phyloP scores from a whole-genome alignment of 352 stramenopile species.

The Phytophthora europaea region DNA sequence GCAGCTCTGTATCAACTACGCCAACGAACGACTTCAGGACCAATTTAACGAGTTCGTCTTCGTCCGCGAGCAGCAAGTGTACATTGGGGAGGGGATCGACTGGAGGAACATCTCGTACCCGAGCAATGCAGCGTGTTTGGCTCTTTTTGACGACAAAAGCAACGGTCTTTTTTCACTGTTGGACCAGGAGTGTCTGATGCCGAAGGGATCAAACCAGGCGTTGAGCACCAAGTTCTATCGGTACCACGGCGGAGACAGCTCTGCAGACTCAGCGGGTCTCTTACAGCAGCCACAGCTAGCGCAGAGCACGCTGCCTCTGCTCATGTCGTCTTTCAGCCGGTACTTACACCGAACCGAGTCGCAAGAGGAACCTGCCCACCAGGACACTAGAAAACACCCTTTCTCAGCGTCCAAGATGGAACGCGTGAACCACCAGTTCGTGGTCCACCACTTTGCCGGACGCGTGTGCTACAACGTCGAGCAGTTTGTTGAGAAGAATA shows the following conservation, averaged over 20 bases:
- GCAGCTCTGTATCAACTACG: constrained; percentile 91
- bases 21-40: constrained; percentile 85
- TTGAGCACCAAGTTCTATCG: constrained; percentile 87
- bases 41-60: constrained; percentile 94
- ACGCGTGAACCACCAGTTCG: constrained; percentile 84
- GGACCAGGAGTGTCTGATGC: constrained; percentile 88
- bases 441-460: constrained; percentile 86
- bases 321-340: constrained; percentile 76
- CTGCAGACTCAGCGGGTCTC: constrained; percentile 36
- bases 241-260: constrained; percentile 55
- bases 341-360: constrained; percentile 53
- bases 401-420: constrained; percentile 90
- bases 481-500: constrained; percentile 90
- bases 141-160: constrained; percentile 85
- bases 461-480: constrained; percentile 81
- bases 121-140: constrained; percentile 83
- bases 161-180: constrained; percentile 85
- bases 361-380: constrained; percentile 45
- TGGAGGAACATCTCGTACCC: constrained; percentile 85
- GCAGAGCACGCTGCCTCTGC: constrained; percentile 61
- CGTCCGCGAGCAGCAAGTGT: constrained; percentile 86
- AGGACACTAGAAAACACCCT: constrained; percentile 48
- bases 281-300: constrained; percentile 53
- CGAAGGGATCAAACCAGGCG: constrained; percentile 85
- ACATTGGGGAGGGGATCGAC: constrained; percentile 88